These are phyloP conservation scores for Simmondsia chinensis DNA, from an alignment of 148 eudicot genomes.

Conservation along the genomic window DNA sequence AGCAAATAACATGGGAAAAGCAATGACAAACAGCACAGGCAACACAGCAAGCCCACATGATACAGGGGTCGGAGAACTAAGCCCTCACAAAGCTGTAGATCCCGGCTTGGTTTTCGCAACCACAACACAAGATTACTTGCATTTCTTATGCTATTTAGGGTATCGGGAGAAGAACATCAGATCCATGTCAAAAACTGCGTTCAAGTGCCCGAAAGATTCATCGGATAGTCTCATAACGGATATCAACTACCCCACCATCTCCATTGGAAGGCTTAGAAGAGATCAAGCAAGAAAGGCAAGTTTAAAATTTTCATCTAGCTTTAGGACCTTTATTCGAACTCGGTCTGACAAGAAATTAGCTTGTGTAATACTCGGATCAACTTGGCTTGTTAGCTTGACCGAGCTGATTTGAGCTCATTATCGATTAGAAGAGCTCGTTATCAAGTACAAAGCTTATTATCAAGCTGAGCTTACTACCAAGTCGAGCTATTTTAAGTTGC, in stretches of 20 bases:
- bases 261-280: slow-evolving; percentile 30
- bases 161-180: slow-evolving; percentile 28
- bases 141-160: slow-evolving; percentile 41
- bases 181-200: slow-evolving; percentile 23
- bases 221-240: slow-evolving; percentile 28
- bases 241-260: slow-evolving; percentile 57
- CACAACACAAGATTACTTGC: slow-evolving; percentile 28
- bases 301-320: too few relatives aligned
- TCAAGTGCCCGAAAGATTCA: slow-evolving; percentile 33
- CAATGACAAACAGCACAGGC: slow-evolving; percentile 28
- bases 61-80: slow-evolving; percentile 47
- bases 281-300: slow-evolving; percentile 10
- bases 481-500: too few relatives aligned
- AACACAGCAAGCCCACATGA: slow-evolving; percentile 40
- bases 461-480: too few relatives aligned
- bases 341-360: too few relatives aligned
- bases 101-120: slow-evolving; percentile 59
- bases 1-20: slow-evolving; percentile 30
- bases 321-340: too few relatives aligned
- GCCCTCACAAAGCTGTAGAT: slow-evolving; percentile 49
- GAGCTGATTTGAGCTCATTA: too few relatives aligned
- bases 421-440: too few relatives aligned
- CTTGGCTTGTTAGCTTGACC: too few relatives aligned
- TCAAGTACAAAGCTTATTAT: too few relatives aligned
- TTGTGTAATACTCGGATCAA: too few relatives aligned